Percentiles rank a stretch among this genome's conserved stretches.
These are phyloP conservation scores for Phaffia rhodozyma DNA, from an alignment of 1,284 basidiomycete species.

Conservation along the genomic window DNA sequence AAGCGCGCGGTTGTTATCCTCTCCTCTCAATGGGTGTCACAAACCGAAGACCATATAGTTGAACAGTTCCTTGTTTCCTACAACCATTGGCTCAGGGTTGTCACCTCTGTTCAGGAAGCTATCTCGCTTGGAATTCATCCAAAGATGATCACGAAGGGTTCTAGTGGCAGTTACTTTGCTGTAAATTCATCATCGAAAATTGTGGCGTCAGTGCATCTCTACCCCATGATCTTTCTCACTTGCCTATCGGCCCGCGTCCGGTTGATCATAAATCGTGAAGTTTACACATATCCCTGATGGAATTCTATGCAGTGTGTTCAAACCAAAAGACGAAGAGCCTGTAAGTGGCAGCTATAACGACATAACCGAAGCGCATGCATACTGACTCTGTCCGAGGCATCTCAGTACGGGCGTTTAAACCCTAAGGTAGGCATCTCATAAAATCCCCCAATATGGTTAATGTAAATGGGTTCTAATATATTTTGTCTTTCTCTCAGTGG, in stretches of 20 bases:
- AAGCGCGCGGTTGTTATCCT: slow-evolving; percentile 26
- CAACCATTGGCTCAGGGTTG: slow-evolving; percentile 30
- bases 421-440: slow-evolving; percentile 47
- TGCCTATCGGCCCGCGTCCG: neutral
- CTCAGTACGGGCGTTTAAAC: slow-evolving; percentile 56
- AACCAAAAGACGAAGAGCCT: slow-evolving; percentile 81
- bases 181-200: slow-evolving; percentile 58
- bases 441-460: neutral
- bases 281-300: too few species aligned
- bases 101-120: slow-evolving; percentile 52
- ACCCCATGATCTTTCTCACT: neutral
- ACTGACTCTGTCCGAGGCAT: neutral
- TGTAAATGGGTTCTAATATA: slow-evolving; percentile 14
- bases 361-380: neutral
- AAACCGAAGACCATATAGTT: neutral
- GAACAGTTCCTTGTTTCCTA: neutral
- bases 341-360: neutral
- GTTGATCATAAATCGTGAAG: neutral
- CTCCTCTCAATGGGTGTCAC: slow-evolving; percentile 14
- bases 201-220: slow-evolving; percentile 49
- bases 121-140: slow-evolving; percentile 68
- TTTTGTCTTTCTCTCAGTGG: slow-evolving; percentile 43
- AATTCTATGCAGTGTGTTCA: slow-evolving; percentile 47
- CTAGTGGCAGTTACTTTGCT: slow-evolving; percentile 76
- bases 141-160: slow-evolving; percentile 75